These are phyloP conservation scores for Coniochaeta prunicola DNA, from an alignment of 2,329 filamentous ascomycete genomes.

Conservation along the genomic window DNA sequence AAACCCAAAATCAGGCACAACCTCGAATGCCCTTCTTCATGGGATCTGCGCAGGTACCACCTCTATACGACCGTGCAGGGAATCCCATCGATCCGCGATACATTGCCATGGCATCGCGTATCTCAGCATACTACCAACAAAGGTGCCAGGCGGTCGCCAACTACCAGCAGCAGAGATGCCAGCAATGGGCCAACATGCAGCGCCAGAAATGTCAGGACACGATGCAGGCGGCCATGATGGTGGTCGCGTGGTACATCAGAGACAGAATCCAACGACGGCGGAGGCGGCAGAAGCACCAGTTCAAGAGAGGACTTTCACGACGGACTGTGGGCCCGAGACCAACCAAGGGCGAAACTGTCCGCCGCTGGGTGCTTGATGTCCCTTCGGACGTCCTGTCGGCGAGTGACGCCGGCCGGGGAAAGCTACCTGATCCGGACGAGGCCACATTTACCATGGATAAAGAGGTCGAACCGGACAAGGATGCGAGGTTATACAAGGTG, in stretches of 20 bases:
- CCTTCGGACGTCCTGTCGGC: conserved; percentile 20
- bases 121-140: conserved; percentile 41
- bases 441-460: conserved; percentile 32
- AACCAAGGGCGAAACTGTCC: conserved; percentile 30
- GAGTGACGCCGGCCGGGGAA: conserved; percentile 9
- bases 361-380: conserved; percentile 34
- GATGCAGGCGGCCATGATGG: conserved; percentile 40
- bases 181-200: conserved; percentile 38
- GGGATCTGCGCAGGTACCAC: conserved; percentile 1
- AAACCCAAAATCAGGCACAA: conserved; percentile 5
- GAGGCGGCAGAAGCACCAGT: conserved; percentile 31
- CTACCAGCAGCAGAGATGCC: conserved; percentile 39
- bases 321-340: conserved; percentile 12
- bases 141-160: conserved; percentile 37
- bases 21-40: background rate
- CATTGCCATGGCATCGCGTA: conserved; percentile 37
- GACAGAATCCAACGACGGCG: conserved; percentile 37
- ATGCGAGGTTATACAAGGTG: conserved; percentile 33
- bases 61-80: conserved; percentile 4
- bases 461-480: conserved; percentile 30
- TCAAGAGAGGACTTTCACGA: conserved; percentile 30
- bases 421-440: conserved; percentile 29
- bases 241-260: conserved; percentile 42
- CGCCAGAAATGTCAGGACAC: conserved; percentile 40
- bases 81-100: conserved; percentile 29